Percentiles rank a stretch among this genome's conserved stretches.
phyloP scores from a whole-genome alignment of 495 filamentous ascomycete genomes.

The Trichoderma gamsii region DNA sequence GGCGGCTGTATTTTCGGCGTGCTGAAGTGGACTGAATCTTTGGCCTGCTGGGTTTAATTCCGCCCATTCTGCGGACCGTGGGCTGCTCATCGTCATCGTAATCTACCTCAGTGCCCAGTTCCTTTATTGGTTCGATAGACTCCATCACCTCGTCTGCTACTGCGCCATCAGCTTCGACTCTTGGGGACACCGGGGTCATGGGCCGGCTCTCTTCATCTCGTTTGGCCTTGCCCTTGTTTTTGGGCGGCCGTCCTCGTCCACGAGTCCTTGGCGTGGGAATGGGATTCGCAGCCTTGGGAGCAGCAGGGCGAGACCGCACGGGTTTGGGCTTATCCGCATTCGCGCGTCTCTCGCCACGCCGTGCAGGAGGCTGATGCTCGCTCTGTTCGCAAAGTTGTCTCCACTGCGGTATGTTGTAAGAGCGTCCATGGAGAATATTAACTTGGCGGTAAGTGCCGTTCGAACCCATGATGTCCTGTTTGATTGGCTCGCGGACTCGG shows the following conservation, averaged over 20 bases:
- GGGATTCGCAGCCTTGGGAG: slow-evolving; percentile 27
- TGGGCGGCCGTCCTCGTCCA: slow-evolving; percentile 33
- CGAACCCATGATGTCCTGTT: slow-evolving; percentile 91
- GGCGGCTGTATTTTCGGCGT: slow-evolving; percentile 72
- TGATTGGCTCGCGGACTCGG: slow-evolving; percentile 92
- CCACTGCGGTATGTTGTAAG: slow-evolving; percentile 96
- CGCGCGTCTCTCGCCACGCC: slow-evolving; percentile 80
- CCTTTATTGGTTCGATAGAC: slow-evolving; percentile 35
- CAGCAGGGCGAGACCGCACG: slow-evolving; percentile 25
- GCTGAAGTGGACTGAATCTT: slow-evolving; percentile 52
- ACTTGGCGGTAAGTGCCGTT: slow-evolving; percentile 92
- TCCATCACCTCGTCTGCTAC: slow-evolving; percentile 35
- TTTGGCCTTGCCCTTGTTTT: slow-evolving; percentile 30
- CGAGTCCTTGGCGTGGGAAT: slow-evolving; percentile 18
- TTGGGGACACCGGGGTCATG: slow-evolving; percentile 52
- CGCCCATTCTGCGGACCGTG: slow-evolving; percentile 36
- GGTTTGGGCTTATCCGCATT: slow-evolving; percentile 57
- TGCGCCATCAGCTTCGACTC: slow-evolving; percentile 32
- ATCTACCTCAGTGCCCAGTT: slow-evolving; percentile 42
- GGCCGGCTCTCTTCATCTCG: slow-evolving; percentile 39
- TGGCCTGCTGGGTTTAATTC: slow-evolving; percentile 32
- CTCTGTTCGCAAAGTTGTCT: slow-evolving; percentile 82
- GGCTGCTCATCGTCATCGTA: slow-evolving; percentile 35
- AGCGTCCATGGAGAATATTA: slow-evolving; percentile 90
- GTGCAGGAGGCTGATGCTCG: slow-evolving; percentile 93